These are phyloP conservation scores for Citrus inodora DNA, from an alignment of 345 rosid genomes.

Conservation along the genomic window DNA sequence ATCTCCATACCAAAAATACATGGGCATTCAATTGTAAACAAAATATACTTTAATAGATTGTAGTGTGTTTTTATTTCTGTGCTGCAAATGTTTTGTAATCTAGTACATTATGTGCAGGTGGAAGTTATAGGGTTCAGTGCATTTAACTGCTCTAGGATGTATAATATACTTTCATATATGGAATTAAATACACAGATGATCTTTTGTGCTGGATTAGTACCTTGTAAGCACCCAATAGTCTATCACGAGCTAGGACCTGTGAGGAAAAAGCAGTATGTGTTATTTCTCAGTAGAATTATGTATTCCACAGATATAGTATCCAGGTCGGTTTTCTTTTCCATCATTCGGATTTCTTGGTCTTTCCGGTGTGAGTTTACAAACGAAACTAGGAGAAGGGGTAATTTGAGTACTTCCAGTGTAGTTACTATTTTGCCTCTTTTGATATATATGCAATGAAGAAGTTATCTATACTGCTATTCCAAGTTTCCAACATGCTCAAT, in stretches of 20 bases:
- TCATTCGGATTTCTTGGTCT: not conserved
- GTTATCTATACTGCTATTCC: not conserved
- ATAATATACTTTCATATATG: not conserved
- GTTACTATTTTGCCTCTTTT: not conserved
- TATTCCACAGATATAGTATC: not conserved
- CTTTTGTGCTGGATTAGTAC: slow-evolving; percentile 30
- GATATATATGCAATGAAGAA: not conserved
- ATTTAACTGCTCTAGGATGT: not conserved
- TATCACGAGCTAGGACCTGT: slow-evolving; percentile 92
- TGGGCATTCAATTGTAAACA: slow-evolving; percentile 8
- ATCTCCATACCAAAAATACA: not conserved
- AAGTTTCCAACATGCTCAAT: not conserved
- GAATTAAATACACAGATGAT: not conserved
- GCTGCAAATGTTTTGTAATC: not conserved
- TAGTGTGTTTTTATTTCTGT: not conserved
- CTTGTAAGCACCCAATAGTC: slow-evolving; percentile 91
- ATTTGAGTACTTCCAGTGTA: not conserved
- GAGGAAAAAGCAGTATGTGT: slow-evolving; percentile 5
- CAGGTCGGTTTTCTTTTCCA: not conserved
- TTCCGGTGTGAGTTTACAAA: not conserved
- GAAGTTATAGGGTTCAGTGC: not conserved
- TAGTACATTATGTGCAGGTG: not conserved
- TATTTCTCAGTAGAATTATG: slow-evolving; percentile 3
- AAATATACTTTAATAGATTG: not conserved
- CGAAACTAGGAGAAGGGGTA: not conserved